Base-by-base conservation (phyloP, 306 rosid genomes). In the Mimosa bimucronata region DNA sequence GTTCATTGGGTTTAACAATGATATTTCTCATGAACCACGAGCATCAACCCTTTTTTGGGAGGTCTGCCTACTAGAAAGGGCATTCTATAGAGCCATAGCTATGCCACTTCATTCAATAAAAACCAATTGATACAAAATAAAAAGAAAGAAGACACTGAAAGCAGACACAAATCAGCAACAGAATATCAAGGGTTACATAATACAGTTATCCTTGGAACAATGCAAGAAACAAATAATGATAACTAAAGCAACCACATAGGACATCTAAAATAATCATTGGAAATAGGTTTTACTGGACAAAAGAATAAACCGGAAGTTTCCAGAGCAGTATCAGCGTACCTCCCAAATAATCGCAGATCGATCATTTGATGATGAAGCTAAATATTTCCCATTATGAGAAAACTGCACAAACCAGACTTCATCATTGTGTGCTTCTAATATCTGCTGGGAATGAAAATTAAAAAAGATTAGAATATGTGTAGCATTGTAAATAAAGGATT, bases 381-480 rank as follows among this genome's bases (percentile, higher is more conserved):
- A 87, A 90, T 89, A 91, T 64, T 90, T 90, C 57, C 99, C 98
- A 76, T 90, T 79, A 76, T 93, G 97, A 45, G 99, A 96, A 91
- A 96, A 96, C 83, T 91, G 89, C 85, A 96, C 87, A 83, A 88
- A 91, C 99, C 97, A 96, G 62, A 96, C 94, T 83, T 96, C 99
- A 80, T 91, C 96, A 55, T 71, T 86, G 83, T 96, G 99, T 70
- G 81, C 92, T 66, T 90, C 93, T 77, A 96, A 83, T 88, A 91
- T 76, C 98, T 95, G 86, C 45, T 66, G 28, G 57, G 84, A 58
- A 30, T 74, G 45, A 26, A 45, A 16, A 46, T 60, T 34, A 34
- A 29, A 80, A 82, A 44, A 72, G 65, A 83, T 88, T 29, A 74
- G 78, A 76, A 82, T 40, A 42, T 34, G 74, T 48, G 81, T 71